Evolutionary conservation across 306 rosid genomes (phyloP).

Genomic region (Casuarina equisetifolia): DNA sequence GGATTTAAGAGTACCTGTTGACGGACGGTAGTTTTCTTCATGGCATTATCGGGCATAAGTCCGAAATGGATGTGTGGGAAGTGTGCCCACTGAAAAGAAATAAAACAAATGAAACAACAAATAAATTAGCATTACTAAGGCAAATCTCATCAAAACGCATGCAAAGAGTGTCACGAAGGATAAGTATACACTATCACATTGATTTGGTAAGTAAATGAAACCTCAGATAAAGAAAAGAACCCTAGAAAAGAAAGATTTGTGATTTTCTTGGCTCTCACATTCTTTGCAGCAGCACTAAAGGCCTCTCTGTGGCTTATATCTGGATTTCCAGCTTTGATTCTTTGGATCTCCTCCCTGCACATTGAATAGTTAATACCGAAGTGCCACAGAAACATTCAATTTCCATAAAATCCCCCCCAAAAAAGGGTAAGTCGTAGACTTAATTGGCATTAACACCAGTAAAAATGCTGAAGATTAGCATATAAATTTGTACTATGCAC

Average conservation of each 20-base stretch:
- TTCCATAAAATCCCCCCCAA: not conserved
- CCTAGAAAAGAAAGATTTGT: constrained; percentile 28
- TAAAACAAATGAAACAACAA: constrained; percentile 25
- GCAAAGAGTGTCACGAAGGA: not conserved
- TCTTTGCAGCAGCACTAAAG: constrained; percentile 98
- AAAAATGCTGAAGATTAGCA: not conserved
- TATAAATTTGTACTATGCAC: not conserved
- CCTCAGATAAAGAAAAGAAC: constrained; percentile 18
- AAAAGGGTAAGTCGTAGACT: not conserved
- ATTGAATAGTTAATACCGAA: constrained; percentile 14
- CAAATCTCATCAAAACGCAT: not conserved
- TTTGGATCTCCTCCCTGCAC: constrained; percentile 94
- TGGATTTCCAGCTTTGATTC: constrained; percentile 97
- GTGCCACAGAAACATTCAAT: not conserved
- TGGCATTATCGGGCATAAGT: constrained; percentile 85
- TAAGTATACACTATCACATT: not conserved
- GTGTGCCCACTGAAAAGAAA: constrained; percentile 87
- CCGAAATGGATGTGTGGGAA: constrained; percentile 98
- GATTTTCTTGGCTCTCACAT: constrained; percentile 58
- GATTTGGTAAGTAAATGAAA: constrained; percentile 12
- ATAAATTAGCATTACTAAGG: not conserved
- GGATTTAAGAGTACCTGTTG: constrained; percentile 61
- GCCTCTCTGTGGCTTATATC: constrained; percentile 99
- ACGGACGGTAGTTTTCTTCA: constrained; percentile 72
- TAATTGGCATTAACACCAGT: not conserved